Evolutionary conservation across 257 asterid species (phyloP).

Genomic region (Rubia yunnanensis): DNA sequence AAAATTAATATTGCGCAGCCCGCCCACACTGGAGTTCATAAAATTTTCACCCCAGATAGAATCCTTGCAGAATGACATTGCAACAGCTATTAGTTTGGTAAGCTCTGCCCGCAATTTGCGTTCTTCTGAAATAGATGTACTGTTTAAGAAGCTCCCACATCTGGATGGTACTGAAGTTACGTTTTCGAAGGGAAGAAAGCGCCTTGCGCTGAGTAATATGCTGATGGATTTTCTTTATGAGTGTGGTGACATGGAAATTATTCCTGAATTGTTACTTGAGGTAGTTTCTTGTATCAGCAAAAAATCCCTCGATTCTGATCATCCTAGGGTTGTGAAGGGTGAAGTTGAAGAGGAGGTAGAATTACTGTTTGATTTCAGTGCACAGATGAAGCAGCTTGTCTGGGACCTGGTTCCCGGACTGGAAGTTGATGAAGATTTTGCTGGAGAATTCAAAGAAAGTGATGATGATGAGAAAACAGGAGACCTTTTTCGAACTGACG

Average conservation of each 20-base stretch:
- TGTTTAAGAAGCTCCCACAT: conserved; percentile 25
- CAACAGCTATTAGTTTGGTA: conserved; percentile 46
- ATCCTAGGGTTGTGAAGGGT: conserved; percentile 28
- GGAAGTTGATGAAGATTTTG: conserved; percentile 58
- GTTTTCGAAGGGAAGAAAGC: conserved; percentile 30
- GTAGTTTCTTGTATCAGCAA: conserved; percentile 40
- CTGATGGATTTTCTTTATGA: conserved; percentile 67
- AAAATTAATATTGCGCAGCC: conserved; percentile 34
- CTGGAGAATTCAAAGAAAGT: conserved; percentile 41
- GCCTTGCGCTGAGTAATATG: conserved; percentile 33
- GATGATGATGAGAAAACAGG: conserved; percentile 29
- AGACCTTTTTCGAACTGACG: conserved; percentile 10
- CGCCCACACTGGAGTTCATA: conserved; percentile 32
- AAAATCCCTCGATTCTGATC: conserved; percentile 19
- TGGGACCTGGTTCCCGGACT: conserved; percentile 40
- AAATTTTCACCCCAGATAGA: conserved; percentile 50
- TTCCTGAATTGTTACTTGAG: conserved; percentile 45
- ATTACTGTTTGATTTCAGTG: conserved; percentile 48
- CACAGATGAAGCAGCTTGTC: conserved; percentile 70
- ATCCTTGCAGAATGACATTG: conserved; percentile 63
- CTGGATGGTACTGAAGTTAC: conserved; percentile 33
- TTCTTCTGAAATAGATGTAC: conserved; percentile 27
- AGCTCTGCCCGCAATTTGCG: conserved; percentile 25
- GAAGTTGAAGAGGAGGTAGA: conserved; percentile 52
- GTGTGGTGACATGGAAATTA: conserved; percentile 58